phyloP scores from a whole-genome alignment of 2,329 filamentous ascomycete species.

The Cadophora luteo-olivacea region DNA sequence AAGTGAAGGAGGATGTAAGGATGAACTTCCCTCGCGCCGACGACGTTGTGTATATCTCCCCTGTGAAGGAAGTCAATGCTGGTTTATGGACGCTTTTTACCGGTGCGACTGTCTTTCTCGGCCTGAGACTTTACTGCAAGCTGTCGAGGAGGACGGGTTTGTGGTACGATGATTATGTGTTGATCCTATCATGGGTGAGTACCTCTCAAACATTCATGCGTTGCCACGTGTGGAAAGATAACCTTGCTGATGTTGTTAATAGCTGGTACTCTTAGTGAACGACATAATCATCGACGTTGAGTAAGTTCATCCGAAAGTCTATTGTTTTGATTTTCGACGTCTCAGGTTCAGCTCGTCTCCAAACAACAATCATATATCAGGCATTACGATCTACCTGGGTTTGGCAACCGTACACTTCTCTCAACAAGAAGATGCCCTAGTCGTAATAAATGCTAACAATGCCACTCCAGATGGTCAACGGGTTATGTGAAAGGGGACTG shows the following conservation, averaged over 20 bases:
- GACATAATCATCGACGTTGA: conserved; percentile 54
- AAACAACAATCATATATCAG: not conserved
- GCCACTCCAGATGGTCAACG: conserved; percentile 40
- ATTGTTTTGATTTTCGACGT: not conserved
- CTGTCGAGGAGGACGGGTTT: conserved; percentile 26
- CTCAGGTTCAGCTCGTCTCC: not conserved
- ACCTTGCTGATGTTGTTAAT: not conserved
- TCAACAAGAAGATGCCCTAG: not conserved
- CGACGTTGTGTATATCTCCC: conserved; percentile 28
- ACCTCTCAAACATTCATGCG: not conserved
- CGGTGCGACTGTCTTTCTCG: conserved; percentile 32
- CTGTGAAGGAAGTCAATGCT: conserved; percentile 30
- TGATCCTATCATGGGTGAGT: conserved; percentile 32
- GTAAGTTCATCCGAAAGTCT: conserved; percentile 42
- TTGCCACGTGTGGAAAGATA: not conserved
- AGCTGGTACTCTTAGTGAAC: conserved; percentile 53
- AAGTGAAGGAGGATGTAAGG: conserved; percentile 19
- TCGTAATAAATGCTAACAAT: not conserved
- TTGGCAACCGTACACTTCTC: not conserved
- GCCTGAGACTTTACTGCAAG: conserved; percentile 32
- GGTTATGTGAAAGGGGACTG: conserved; percentile 55
- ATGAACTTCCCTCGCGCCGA: conserved; percentile 28
- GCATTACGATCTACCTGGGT: not conserved
- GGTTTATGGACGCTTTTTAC: conserved; percentile 34
- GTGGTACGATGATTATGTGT: conserved; percentile 38